A percentile compares a stretch with the other conserved stretches of the same genome.
These are phyloP conservation scores for Biscogniauxia mediterranea DNA, from an alignment of 2,329 filamentous ascomycete species.

Conservation along the genomic window DNA sequence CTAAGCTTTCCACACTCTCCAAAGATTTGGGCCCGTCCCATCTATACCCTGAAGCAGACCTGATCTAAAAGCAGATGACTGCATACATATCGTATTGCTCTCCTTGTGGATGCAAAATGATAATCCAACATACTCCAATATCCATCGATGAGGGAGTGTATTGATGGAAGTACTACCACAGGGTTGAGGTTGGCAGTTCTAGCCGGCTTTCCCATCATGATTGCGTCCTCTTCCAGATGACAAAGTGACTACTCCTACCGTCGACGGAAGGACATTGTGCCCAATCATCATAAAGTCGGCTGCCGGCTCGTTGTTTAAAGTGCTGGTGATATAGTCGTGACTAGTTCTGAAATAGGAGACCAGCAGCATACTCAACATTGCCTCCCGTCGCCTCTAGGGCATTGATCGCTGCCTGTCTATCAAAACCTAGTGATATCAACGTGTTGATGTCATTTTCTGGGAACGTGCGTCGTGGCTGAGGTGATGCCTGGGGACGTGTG, in stretches of 20 bases:
- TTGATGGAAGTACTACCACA: not conserved
- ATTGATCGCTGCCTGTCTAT: slow-evolving; percentile 71
- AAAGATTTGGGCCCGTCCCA: not conserved
- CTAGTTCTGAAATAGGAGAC: slow-evolving; percentile 64
- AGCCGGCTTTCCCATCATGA: not conserved
- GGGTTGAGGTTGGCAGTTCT: not conserved
- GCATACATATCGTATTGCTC: not conserved
- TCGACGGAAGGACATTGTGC: not conserved
- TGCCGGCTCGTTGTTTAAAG: not conserved
- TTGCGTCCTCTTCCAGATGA: not conserved
- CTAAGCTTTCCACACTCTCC: not conserved
- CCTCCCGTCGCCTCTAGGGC: slow-evolving; percentile 81
- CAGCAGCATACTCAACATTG: slow-evolving; percentile 85
- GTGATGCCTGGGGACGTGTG: slow-evolving; percentile 11
- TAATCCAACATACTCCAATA: not conserved
- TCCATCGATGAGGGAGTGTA: not conserved
- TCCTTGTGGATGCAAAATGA: not conserved
- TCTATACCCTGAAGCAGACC: not conserved
- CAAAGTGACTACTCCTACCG: not conserved
- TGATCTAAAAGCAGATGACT: not conserved
- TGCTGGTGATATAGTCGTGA: not conserved
- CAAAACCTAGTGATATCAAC: slow-evolving; percentile 75
- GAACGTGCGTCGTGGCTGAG: slow-evolving; percentile 34
- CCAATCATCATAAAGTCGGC: not conserved
- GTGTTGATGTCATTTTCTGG: slow-evolving; percentile 70